Evolutionary conservation across 2,329 filamentous ascomycete genomes (phyloP).

Genomic region (Hymenoscyphus linearis): DNA sequence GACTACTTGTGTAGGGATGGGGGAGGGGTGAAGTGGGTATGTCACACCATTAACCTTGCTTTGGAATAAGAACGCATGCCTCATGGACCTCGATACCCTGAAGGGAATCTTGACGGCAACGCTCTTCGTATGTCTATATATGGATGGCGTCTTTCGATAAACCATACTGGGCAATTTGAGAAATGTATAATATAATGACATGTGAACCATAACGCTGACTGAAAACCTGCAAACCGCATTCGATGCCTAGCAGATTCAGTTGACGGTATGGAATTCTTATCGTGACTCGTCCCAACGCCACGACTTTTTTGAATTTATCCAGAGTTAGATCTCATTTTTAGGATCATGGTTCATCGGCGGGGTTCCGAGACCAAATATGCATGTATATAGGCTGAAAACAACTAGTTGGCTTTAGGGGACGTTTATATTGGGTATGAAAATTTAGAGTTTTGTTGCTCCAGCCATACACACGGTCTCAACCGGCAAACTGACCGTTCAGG

Average conservation of each 20-base stretch:
- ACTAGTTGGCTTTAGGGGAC: not conserved
- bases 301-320: constrained; percentile 7
- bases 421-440: constrained; percentile 5
- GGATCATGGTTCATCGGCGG: constrained; percentile 2
- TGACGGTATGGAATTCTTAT: not conserved
- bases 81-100: constrained; percentile 10
- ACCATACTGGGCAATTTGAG: not conserved
- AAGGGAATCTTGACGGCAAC: constrained; percentile 6
- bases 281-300: constrained; percentile 7
- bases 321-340: not conserved
- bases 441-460: not conserved
- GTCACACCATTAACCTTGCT: constrained; percentile 5
- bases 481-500: not conserved
- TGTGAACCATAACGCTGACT: not conserved
- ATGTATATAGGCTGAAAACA: constrained; percentile 6
- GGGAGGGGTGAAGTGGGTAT: constrained; percentile 5
- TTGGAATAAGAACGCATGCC: constrained; percentile 4
- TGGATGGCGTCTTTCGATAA: constrained; percentile 5
- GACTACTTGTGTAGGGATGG: not conserved
- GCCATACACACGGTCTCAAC: not conserved
- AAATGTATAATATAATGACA: not conserved
- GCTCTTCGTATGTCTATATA: constrained; percentile 14
- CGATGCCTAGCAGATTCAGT: not conserved
- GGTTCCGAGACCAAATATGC: not conserved
- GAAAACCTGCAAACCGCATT: not conserved